Evolutionary conservation across 805 yeast species (phyloP).

Genomic region (Wickerhamomyces ciferrii): DNA sequence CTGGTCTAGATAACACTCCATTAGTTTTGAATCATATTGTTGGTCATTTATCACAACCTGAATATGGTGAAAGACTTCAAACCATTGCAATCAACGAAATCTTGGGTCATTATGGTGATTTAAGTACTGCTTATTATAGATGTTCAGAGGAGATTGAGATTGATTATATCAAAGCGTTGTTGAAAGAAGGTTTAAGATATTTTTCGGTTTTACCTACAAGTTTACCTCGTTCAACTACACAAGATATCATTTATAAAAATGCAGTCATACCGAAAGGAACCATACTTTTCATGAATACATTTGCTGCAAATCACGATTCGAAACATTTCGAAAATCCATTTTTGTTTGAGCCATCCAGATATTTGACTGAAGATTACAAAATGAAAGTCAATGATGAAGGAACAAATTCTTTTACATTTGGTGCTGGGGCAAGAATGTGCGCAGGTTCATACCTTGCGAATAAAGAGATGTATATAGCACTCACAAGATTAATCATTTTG

Average conservation of each 20-base stretch:
- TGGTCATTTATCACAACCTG: conserved; percentile 49
- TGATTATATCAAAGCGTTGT: conserved; percentile 48
- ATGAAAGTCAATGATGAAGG: conserved; percentile 5
- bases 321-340: conserved; percentile 35
- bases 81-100: conserved; percentile 37
- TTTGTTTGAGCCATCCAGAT: conserved; percentile 48
- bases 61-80: conserved; percentile 34
- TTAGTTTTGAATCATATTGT: conserved; percentile 55
- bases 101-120: conserved; percentile 25
- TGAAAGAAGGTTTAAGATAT: conserved; percentile 56
- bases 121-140: conserved; percentile 29
- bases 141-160: conserved; percentile 30
- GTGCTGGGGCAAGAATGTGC: conserved; percentile 71
- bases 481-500: conserved; percentile 45
- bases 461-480: conserved; percentile 56
- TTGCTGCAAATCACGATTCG: conserved; percentile 65
- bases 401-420: conserved; percentile 47
- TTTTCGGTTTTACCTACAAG: conserved; percentile 66
- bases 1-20: conserved; percentile 72
- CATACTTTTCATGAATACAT: conserved; percentile 58
- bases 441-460: conserved; percentile 62
- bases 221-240: conserved; percentile 58
- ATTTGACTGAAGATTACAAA: conserved; percentile 30
- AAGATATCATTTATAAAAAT: conserved; percentile 35
- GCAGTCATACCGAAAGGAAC: conserved; percentile 51